Conservation (phyloP, 2,329 filamentous ascomycete species). For the Cladosporium sp. region DNA sequence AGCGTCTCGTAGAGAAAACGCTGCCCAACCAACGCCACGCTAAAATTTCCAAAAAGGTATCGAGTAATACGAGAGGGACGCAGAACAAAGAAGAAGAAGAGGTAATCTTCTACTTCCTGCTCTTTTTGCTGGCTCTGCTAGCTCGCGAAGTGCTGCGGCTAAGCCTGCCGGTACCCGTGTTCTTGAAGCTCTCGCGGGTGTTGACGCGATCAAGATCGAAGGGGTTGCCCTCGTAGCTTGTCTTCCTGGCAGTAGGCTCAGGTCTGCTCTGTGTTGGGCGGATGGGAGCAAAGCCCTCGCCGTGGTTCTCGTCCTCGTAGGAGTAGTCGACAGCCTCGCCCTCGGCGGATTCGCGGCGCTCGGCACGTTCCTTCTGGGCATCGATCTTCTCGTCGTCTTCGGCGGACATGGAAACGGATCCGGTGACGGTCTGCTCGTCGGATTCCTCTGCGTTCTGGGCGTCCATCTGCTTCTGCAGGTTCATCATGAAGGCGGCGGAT, state of each 20-base stretch:
- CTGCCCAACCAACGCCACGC: not conserved
- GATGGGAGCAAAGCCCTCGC: conserved; percentile 23
- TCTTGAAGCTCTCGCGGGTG: conserved; percentile 43
- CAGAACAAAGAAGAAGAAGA: not conserved
- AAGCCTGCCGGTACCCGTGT: not conserved
- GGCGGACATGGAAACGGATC: not conserved
- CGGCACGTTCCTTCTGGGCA: conserved; percentile 24
- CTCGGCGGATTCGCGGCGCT: conserved; percentile 27
- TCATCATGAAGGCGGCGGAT: conserved; percentile 50
- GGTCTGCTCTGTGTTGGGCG: conserved; percentile 18
- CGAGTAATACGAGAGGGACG: not conserved
- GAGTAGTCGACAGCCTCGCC: conserved; percentile 28
- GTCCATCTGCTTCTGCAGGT: conserved; percentile 35
- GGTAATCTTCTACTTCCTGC: not conserved
- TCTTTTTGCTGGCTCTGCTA: conserved; percentile 8
- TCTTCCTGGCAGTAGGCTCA: conserved; percentile 24
- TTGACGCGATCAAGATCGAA: conserved; percentile 48
- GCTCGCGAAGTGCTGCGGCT: conserved; percentile 13
- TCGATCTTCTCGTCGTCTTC: conserved; percentile 13
- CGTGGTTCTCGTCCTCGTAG: conserved; percentile 18
- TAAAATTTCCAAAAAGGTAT: not conserved
- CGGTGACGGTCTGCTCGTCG: conserved; percentile 9
- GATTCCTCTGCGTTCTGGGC: conserved; percentile 1
- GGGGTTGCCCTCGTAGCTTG: conserved; percentile 39
- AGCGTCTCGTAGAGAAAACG: not conserved